Conservation (phyloP, 116 monocot species). For the Iris pallida region DNA sequence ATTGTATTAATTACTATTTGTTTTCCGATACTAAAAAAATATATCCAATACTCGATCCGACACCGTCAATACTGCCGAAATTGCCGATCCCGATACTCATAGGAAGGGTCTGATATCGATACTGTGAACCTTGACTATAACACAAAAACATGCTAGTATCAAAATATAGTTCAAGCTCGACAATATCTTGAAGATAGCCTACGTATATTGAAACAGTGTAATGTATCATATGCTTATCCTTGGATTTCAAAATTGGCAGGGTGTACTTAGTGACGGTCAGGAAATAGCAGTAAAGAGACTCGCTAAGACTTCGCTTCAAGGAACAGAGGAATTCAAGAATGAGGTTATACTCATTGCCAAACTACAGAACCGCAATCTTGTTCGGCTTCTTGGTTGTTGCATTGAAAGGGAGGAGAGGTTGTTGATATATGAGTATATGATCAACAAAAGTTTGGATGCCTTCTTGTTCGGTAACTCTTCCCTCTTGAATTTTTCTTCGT, state of each 20-base stretch:
- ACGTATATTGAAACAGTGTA: too few relatives aligned
- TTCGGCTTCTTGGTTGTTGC: slow-evolving; percentile 4
- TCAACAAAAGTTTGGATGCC: not conserved
- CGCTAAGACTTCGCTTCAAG: not conserved
- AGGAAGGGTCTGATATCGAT: too few relatives aligned
- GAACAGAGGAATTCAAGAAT: slow-evolving; percentile 4
- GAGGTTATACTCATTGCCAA: slow-evolving; percentile 7
- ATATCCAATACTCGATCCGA: too few relatives aligned
- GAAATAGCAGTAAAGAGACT: slow-evolving; percentile 8
- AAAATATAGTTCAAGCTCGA: too few relatives aligned
- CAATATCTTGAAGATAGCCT: too few relatives aligned
- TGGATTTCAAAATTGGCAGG: not conserved
- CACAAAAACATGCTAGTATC: too few relatives aligned
- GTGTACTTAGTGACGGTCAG: not conserved
- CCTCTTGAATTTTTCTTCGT: not conserved
- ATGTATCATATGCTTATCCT: too few relatives aligned
- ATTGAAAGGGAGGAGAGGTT: slow-evolving; percentile 1
- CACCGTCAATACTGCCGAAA: too few relatives aligned
- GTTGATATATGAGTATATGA: slow-evolving; percentile 8
- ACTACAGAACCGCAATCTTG: slow-evolving; percentile 8
- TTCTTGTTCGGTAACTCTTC: slow-evolving; percentile 1
- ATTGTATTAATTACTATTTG: too few relatives aligned
- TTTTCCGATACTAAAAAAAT: too few relatives aligned
- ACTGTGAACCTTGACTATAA: too few relatives aligned
- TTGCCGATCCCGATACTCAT: too few relatives aligned